These are phyloP conservation scores for Agaricus subrufescens DNA, from an alignment of 768 basidiomycete species.

Conservation along the genomic window DNA sequence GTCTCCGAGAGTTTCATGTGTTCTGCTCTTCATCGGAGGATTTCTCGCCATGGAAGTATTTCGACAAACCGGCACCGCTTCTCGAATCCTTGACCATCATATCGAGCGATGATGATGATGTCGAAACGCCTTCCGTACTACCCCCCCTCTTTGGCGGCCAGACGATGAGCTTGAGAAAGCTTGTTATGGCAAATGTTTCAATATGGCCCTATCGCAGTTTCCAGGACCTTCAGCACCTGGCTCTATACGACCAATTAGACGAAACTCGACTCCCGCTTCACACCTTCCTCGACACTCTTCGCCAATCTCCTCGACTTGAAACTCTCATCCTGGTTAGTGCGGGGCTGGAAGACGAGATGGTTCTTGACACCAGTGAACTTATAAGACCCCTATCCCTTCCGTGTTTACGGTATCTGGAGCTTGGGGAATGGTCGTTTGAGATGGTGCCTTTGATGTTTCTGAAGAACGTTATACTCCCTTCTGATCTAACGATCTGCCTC, in stretches of 20 bases:
- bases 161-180: not conserved
- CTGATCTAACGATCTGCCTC: slow-evolving; percentile 3
- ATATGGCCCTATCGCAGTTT: slow-evolving; percentile 8
- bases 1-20: slow-evolving; percentile 4
- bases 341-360: slow-evolving; percentile 6
- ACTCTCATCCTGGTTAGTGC: slow-evolving; percentile 8
- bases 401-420: not conserved
- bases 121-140: not conserved
- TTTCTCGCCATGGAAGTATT: slow-evolving; percentile 7
- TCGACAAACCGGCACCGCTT: not conserved
- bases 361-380: slow-evolving; percentile 4
- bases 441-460: slow-evolving; percentile 3
- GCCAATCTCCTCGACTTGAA: slow-evolving; percentile 5
- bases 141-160: slow-evolving; percentile 3
- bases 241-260: slow-evolving; percentile 6
- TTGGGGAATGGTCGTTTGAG: slow-evolving; percentile 9
- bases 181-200: slow-evolving; percentile 10
- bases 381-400: not conserved
- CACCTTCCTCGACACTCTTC: slow-evolving; percentile 5
- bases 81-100: slow-evolving; percentile 4
- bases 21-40: slow-evolving; percentile 6
- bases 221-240: slow-evolving; percentile 2
- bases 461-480: not conserved
- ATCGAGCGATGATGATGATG: slow-evolving; percentile 7
- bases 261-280: slow-evolving; percentile 6